Evolutionary conservation across 805 yeast species (phyloP), one percentile per base, ranked within the genome.

Genomic region (Ogataea saltuana): DNA sequence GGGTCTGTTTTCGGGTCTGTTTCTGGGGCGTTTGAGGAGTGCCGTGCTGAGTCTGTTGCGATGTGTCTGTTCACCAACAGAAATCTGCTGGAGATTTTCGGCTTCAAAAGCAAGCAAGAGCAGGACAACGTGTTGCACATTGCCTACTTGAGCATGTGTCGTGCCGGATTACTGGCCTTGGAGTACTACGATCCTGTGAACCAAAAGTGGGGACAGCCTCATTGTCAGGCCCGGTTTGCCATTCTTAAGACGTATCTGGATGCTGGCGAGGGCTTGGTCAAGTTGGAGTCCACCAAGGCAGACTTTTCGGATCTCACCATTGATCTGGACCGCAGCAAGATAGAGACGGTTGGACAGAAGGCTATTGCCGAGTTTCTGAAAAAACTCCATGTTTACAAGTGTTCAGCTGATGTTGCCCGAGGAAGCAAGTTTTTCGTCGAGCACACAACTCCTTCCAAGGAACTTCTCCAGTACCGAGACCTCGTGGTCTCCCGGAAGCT

Each of bases 161-260:
- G 96, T 54, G 96, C 96, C 5, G 97, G 96, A 45, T 69, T 88
- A 38, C 58, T 85, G 26, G 91, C 86, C 6, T 72, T 88, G 59
- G 95, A 88, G 63, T 86, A 75, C 61, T 88, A 95, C 88, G 95
- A 88, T 63, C 96, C 96, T 29, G 65, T 66, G 33, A 75, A 87
- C 21, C 69, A 71, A 46, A 88, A 87, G 66, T 88, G 96, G 96
- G 96, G 96, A 22, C 97, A 88, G 68, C 82, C 97, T 11, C 97
- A 88, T 63, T 87, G 88, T 88, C 95, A 88, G 68, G 96, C 96
- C 3, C 74, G 97, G 64, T 88, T 76, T 66, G 87, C 93, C 23
- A 88, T 88, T 53, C 73, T 86, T 74, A 86, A 85, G 68, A 75
- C 83, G 11, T 81, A 86, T 60, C 66, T 85, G 55, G 73, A 80